Percentiles rank a stretch among this genome's conserved stretches.
phyloP scores from a whole-genome alignment of 2,329 filamentous ascomycete genomes.

The Penicillium sumatraense region DNA sequence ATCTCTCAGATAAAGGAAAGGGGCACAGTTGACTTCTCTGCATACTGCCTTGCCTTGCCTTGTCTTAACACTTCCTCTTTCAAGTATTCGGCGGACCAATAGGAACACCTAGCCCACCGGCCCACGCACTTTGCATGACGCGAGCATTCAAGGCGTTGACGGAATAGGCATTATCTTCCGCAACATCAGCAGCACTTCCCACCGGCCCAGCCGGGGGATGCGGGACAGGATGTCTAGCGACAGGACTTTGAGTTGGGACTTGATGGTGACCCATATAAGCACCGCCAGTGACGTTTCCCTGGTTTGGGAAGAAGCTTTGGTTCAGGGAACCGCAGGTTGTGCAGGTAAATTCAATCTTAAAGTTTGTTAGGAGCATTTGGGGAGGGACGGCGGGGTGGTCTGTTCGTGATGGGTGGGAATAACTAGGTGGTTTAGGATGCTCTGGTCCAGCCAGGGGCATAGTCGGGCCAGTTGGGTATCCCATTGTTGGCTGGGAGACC shows the following conservation, averaged over 20 bases:
- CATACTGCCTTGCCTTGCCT: no score
- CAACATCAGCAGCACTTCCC: constrained; percentile 18
- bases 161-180: constrained; percentile 29
- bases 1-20: no score
- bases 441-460: constrained; percentile 23
- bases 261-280: constrained; percentile 33
- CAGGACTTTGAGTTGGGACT: constrained; percentile 22
- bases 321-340: constrained; percentile 44
- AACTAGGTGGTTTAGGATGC: constrained; percentile 29
- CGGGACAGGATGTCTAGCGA: constrained; percentile 23
- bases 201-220: constrained; percentile 23
- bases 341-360: constrained; percentile 47
- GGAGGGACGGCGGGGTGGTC: constrained; percentile 30
- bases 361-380: constrained; percentile 40
- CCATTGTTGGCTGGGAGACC: constrained; percentile 28
- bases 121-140: constrained; percentile 36
- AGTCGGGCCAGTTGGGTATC: constrained; percentile 24
- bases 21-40: no score
- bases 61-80: neutral
- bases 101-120: constrained; percentile 32
- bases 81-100: constrained; percentile 29
- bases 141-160: constrained; percentile 29
- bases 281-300: constrained; percentile 38
- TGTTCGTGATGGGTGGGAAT: constrained; percentile 20
- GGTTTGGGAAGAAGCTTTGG: constrained; percentile 44